A percentile compares a stretch with the other conserved stretches of the same genome.
phyloP scores from a whole-genome alignment of 306 rosid genomes.

The Mucuna pruriens region DNA sequence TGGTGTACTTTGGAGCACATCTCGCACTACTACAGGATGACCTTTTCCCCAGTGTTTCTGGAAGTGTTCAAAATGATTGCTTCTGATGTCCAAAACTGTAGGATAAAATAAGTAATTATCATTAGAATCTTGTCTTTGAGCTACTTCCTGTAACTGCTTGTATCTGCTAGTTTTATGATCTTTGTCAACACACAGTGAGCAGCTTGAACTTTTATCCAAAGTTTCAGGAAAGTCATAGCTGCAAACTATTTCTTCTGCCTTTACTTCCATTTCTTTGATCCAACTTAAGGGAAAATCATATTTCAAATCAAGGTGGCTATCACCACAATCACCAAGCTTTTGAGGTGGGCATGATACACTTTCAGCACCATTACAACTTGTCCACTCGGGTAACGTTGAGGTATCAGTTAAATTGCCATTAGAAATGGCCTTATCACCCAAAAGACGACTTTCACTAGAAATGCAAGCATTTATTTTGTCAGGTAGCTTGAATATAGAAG shows the following conservation, averaged over 20 bases:
- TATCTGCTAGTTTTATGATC: slow-evolving; percentile 54
- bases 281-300: slow-evolving; percentile 68
- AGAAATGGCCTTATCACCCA: slow-evolving; percentile 50
- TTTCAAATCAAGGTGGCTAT: slow-evolving; percentile 78
- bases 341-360: slow-evolving; percentile 66
- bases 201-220: slow-evolving; percentile 66
- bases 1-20: slow-evolving; percentile 62
- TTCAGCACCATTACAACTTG: slow-evolving; percentile 47
- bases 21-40: slow-evolving; percentile 86
- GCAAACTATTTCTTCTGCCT: slow-evolving; percentile 96
- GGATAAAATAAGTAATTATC: slow-evolving; percentile 83
- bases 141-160: slow-evolving; percentile 65
- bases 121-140: slow-evolving; percentile 71
- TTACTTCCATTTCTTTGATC: slow-evolving; percentile 85
- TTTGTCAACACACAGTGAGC: slow-evolving; percentile 69
- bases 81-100: slow-evolving; percentile 53
- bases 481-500: slow-evolving; percentile 40
- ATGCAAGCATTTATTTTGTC: slow-evolving; percentile 46
- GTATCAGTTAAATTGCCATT: slow-evolving; percentile 43
- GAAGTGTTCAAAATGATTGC: slow-evolving; percentile 85
- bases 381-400: slow-evolving; percentile 52
- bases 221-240: slow-evolving; percentile 97
- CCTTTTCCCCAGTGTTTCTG: slow-evolving; percentile 97
- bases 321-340: slow-evolving; percentile 77
- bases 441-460: slow-evolving; percentile 44